Evolutionary conservation across 2,329 filamentous ascomycete genomes (phyloP).

Genomic region (Paecilomyces variotii): DNA sequence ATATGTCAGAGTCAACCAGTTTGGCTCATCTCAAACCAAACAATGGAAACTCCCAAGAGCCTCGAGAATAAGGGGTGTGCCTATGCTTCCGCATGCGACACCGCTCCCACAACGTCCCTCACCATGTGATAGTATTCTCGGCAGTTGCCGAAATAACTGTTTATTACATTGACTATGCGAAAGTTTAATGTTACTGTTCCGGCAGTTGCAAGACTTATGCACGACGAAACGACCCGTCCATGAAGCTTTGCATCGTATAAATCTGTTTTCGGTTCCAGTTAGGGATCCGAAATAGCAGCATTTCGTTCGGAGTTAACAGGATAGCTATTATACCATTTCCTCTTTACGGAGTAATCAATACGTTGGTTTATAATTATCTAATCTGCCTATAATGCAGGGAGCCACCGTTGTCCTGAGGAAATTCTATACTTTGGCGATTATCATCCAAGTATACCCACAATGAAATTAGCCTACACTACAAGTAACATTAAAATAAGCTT

Average conservation of each 20-base stretch:
- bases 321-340: no score
- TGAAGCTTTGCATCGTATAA: neutral
- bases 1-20: no score
- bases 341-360: no score
- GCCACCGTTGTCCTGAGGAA: no score
- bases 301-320: neutral
- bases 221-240: neutral
- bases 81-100: no score
- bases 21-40: no score
- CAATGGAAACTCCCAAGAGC: no score
- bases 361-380: no score
- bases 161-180: neutral
- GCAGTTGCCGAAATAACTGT: neutral
- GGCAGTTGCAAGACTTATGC: neutral
- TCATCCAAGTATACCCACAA: neutral
- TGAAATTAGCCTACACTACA: neutral
- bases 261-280: neutral
- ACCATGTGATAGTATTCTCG: no score
- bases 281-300: neutral
- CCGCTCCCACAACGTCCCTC: no score
- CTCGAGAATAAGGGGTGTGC: no score
- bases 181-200: neutral
- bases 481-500: neutral
- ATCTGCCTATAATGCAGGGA: no score
- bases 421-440: neutral